These are phyloP conservation scores for Nidularia pulvinata DNA, from an alignment of 768 basidiomycete genomes.

Conservation along the genomic window DNA sequence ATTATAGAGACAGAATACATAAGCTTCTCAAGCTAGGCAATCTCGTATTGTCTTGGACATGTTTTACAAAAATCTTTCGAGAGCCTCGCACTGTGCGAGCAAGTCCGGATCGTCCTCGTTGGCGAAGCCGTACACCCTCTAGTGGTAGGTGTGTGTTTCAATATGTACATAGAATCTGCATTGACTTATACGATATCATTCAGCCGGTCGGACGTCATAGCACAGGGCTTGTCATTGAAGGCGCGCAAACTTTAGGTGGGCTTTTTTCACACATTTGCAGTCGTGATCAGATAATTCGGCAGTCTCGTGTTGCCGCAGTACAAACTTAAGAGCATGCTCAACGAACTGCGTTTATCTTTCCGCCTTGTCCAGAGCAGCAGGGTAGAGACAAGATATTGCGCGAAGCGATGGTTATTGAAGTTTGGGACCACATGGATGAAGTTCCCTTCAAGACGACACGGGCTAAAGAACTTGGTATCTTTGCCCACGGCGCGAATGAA, in stretches of 20 bases:
- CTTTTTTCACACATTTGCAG: conserved; percentile 55
- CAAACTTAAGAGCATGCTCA: conserved; percentile 44
- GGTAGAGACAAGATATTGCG: conserved; percentile 41
- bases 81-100: conserved; percentile 42
- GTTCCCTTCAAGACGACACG: conserved; percentile 43
- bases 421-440: conserved; percentile 45
- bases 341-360: conserved; percentile 40
- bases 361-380: conserved; percentile 39
- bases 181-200: neutral
- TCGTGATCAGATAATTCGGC: conserved; percentile 50
- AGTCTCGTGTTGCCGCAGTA: conserved; percentile 46
- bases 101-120: conserved; percentile 47
- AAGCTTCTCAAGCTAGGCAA: conserved; percentile 28
- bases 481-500: conserved; percentile 51
- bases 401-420: conserved; percentile 24
- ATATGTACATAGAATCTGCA: neutral
- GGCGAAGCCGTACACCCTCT: conserved; percentile 65
- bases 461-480: conserved; percentile 50
- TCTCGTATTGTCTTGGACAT: conserved; percentile 23
- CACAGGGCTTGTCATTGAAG: conserved; percentile 55
- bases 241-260: conserved; percentile 57
- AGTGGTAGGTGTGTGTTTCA: conserved; percentile 27
- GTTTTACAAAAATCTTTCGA: conserved; percentile 32
- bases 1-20: conserved; percentile 17
- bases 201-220: conserved; percentile 58